A percentile compares a stretch with the other conserved stretches of the same genome.
Evolutionary conservation across 257 asterid genomes (phyloP).

Genomic region (Solanum paucissectum): DNA sequence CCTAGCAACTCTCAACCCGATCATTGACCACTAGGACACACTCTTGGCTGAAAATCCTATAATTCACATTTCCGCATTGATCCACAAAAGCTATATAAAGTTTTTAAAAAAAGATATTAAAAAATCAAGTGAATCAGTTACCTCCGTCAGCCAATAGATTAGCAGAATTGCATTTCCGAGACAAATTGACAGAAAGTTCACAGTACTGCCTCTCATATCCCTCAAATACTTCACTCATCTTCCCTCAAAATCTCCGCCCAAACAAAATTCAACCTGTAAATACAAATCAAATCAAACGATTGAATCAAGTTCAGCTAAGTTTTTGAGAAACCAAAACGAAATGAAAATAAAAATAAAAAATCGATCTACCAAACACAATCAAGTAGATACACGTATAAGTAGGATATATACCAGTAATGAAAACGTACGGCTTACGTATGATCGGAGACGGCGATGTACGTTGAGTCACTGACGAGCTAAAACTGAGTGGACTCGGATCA

Average conservation of each 20-base stretch:
- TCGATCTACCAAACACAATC: not conserved
- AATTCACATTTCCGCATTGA: not conserved
- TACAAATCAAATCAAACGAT: not conserved
- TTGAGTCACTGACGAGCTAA: not conserved
- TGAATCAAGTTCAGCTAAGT: not conserved
- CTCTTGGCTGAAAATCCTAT: not conserved
- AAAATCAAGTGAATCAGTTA: slow-evolving; percentile 9
- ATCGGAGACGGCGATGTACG: not conserved
- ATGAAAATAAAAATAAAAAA: not conserved
- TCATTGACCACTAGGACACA: not conserved
- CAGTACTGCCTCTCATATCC: slow-evolving; percentile 94
- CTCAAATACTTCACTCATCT: slow-evolving; percentile 82
- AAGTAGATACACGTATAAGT: not conserved
- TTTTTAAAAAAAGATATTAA: not conserved
- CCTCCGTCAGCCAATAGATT: slow-evolving; percentile 70
- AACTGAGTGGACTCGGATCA: not conserved
- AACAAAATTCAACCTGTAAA: slow-evolving; percentile 6
- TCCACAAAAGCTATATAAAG: not conserved
- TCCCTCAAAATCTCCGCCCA: slow-evolving; percentile 13
- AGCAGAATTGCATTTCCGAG: slow-evolving; percentile 62
- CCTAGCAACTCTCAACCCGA: not conserved
- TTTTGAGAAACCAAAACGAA: not conserved
- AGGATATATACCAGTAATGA: not conserved
- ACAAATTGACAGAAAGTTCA: slow-evolving; percentile 79
- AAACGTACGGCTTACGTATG: not conserved